Base-by-base conservation (phyloP, 2,329 filamentous ascomycete genomes). In the Fusarium nygamai region DNA sequence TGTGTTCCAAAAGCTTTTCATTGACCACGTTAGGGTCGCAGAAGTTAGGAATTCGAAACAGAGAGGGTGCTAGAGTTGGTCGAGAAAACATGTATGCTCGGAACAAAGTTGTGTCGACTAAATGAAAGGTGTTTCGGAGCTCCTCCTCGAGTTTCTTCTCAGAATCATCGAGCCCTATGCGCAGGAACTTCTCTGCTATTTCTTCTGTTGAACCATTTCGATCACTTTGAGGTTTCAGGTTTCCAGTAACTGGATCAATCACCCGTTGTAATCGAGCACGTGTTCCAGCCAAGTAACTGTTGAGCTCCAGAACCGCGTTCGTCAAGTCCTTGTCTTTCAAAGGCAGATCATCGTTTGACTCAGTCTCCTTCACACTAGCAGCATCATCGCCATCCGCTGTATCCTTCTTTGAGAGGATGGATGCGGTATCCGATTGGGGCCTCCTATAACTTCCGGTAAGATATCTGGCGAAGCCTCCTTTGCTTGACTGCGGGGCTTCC, bases 31-130 rank as follows among this genome's bases (percentile, higher is more conserved):
- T 92, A 1, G 96, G 96, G 78, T 99, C 96, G 82, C 96, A 98
- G 80, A 98, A 98, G 81, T 99, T 99, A 80, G 95, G 92, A 59
- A 98, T 94, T 31, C 96, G 94, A 85, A 99, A 98, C 1, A 99
- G 88, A 1, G 95, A 94, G 5, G 94, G 93, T 8, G 95, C 95
- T 17, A 99, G 87, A 11, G 92, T 91, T 9, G 96, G 96, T 13
- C 92, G 92, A 8, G 93, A 94, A 79, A 96, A 94, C 95, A 99
- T 98, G 82, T 98, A 97, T 0, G 94, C 93, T 22, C 96, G 91
- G 85, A 99, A 98, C 0, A 99, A 88, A 2, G 95, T 96, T 1
- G 96, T 99, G 80, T 99, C 96, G 12, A 98, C 94, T 6, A 98
- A 85, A 57, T 90, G 92, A 41, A 96, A 97, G 3, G 93, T 94